phyloP scores from a whole-genome alignment of 257 asterid genomes.

The Nicotiana obtusifolia region DNA sequence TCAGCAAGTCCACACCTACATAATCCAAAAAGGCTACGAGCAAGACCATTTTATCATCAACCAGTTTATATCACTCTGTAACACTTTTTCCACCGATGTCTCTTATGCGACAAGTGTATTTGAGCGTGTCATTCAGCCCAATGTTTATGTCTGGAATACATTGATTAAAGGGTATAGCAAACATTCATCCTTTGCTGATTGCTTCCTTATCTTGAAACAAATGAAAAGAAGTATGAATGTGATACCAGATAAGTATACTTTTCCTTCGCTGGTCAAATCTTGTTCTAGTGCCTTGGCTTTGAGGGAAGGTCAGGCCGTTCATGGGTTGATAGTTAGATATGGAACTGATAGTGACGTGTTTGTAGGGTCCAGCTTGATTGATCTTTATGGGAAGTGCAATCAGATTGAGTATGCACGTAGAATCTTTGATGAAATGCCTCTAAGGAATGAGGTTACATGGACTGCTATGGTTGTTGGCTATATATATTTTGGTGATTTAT shows the following conservation, averaged over 20 bases:
- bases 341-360: conserved; percentile 49
- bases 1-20: conserved; percentile 42
- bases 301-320: conserved; percentile 56
- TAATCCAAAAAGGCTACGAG: conserved; percentile 54
- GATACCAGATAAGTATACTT: conserved; percentile 52
- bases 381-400: conserved; percentile 64
- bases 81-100: conserved; percentile 25
- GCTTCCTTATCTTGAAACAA: conserved; percentile 33
- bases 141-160: conserved; percentile 56
- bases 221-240: conserved; percentile 33
- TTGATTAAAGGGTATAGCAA: conserved; percentile 45
- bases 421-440: conserved; percentile 51
- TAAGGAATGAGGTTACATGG: conserved; percentile 60
- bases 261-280: conserved; percentile 51
- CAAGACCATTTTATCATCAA: conserved; percentile 51
- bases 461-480: conserved; percentile 62
- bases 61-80: conserved; percentile 44
- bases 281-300: conserved; percentile 39
- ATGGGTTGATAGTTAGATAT: conserved; percentile 45
- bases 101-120: conserved; percentile 45
- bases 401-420: conserved; percentile 48
- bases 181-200: conserved; percentile 23
- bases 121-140: conserved; percentile 41
- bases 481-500: conserved; percentile 36
- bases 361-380: conserved; percentile 62